Evolutionary conservation across 345 rosid genomes (phyloP).

Genomic region (Pelargonium nanum): DNA sequence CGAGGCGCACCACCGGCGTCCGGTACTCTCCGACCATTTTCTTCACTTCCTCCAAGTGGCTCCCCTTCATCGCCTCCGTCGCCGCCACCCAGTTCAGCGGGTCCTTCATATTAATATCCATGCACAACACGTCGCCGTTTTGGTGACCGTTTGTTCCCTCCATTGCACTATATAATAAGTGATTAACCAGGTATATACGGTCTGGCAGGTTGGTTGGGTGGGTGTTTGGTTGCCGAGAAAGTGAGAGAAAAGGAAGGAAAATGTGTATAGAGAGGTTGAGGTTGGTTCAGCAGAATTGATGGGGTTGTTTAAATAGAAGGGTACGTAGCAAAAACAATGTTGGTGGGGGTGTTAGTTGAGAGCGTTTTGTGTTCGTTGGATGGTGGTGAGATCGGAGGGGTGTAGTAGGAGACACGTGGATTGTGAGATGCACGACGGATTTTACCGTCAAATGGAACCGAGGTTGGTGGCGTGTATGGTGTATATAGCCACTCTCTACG

Average conservation of each 20-base stretch:
- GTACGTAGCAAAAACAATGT: constrained; percentile 1
- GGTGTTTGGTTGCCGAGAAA: too few species aligned
- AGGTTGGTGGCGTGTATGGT: too few species aligned
- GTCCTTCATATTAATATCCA: constrained; percentile 5
- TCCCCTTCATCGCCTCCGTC: constrained; percentile 31
- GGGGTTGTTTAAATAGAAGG: constrained; percentile 10
- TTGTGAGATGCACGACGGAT: constrained; percentile 9
- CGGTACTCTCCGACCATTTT: constrained; percentile 30
- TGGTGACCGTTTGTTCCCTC: too few species aligned
- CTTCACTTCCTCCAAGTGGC: constrained; percentile 39
- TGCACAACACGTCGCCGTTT: too few species aligned
- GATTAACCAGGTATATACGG: too few species aligned
- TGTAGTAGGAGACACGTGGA: constrained; percentile 6
- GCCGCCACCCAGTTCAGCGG: constrained; percentile 30
- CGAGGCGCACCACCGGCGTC: constrained; percentile 18
- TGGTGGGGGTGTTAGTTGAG: constrained; percentile 16
- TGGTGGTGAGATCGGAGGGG: constrained; percentile 10
- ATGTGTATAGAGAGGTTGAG: too few species aligned
- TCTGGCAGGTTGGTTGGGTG: too few species aligned
- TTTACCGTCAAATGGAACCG: constrained; percentile 8
- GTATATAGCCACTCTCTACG: too few species aligned
- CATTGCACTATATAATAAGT: too few species aligned
- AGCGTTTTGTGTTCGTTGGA: constrained; percentile 11
- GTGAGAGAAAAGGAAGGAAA: too few species aligned
- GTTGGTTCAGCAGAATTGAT: constrained; percentile 3